A percentile compares a stretch with the other conserved stretches of the same genome.
Evolutionary conservation across 257 asterid species (phyloP).

Genomic region (Ocimum tenuiflorum): DNA sequence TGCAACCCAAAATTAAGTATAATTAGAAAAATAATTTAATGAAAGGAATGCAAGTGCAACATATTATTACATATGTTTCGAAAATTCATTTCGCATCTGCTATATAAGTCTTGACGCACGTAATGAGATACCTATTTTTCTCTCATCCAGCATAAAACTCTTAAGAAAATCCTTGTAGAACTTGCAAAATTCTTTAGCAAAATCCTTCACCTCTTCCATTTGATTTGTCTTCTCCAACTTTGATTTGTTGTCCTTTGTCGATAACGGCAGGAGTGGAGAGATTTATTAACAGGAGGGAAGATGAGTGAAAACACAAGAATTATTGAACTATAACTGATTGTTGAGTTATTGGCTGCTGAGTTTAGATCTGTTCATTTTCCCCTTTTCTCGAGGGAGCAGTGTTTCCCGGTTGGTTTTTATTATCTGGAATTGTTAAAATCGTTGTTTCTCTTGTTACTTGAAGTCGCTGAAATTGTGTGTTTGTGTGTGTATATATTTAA

Average conservation of each 20-base stretch:
- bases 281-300: background rate
- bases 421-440: background rate
- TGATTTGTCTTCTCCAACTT: conserved; percentile 9
- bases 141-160: conserved; percentile 17
- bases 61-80: background rate
- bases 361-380: conserved; percentile 39
- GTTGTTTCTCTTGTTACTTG: background rate
- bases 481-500: background rate
- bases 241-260: background rate
- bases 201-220: background rate
- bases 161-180: background rate
- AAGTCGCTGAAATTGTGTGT: conserved; percentile 5
- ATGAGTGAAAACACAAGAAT: background rate
- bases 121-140: conserved; percentile 16
- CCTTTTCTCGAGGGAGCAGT: conserved; percentile 24
- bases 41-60: background rate
- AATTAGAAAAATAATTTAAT: no score
- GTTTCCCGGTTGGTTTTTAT: conserved; percentile 21
- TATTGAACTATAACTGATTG: conserved; percentile 13
- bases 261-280: conserved; percentile 1
- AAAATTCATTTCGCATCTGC: background rate
- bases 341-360: conserved; percentile 14
- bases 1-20: no score
- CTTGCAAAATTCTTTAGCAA: conserved; percentile 11
- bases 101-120: conserved; percentile 19